Percentiles rank a stretch among this genome's conserved stretches.
Evolutionary conservation across 2,329 filamentous ascomycete species (phyloP).

Genomic region (Colletotrichum lindemuthianum): DNA sequence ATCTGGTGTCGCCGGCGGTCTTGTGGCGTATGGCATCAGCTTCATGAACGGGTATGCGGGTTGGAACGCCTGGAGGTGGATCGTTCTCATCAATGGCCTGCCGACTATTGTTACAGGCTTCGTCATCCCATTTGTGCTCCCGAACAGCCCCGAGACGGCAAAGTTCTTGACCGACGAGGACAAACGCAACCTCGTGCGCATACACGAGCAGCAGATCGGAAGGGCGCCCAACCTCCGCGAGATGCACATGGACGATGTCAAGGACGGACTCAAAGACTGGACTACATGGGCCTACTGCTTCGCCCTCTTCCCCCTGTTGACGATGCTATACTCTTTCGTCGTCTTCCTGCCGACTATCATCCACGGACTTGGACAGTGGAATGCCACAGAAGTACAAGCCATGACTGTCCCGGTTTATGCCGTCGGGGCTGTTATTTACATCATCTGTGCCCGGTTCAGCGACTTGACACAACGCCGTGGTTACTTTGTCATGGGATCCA

Average conservation of each 20-base stretch:
- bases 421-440: constrained; percentile 69
- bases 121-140: constrained; percentile 33
- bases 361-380: constrained; percentile 66
- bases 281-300: constrained; percentile 43
- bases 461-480: constrained; percentile 43
- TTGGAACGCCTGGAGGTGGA: constrained; percentile 73
- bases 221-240: constrained; percentile 43
- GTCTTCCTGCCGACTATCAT: constrained; percentile 62
- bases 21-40: constrained; percentile 72
- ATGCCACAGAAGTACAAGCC: constrained; percentile 68
- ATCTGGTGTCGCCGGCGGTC: constrained; percentile 71
- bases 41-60: constrained; percentile 69
- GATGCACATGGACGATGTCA: constrained; percentile 43
- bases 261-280: constrained; percentile 44
- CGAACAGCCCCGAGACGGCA: constrained; percentile 67
- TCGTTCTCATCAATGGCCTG: constrained; percentile 68
- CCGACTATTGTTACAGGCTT: constrained; percentile 54
- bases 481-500: constrained; percentile 21
- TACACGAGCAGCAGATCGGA: constrained; percentile 40
- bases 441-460: constrained; percentile 64
- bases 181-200: constrained; percentile 49
- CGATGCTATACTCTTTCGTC: constrained; percentile 46
- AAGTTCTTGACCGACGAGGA: constrained; percentile 53
- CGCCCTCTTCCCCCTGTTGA: constrained; percentile 46
- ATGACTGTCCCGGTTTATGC: constrained; percentile 76